Evolutionary conservation across 768 basidiomycete species (phyloP), one percentile per base, ranked within the genome.

Genomic region (Lactifluus rugatus): DNA sequence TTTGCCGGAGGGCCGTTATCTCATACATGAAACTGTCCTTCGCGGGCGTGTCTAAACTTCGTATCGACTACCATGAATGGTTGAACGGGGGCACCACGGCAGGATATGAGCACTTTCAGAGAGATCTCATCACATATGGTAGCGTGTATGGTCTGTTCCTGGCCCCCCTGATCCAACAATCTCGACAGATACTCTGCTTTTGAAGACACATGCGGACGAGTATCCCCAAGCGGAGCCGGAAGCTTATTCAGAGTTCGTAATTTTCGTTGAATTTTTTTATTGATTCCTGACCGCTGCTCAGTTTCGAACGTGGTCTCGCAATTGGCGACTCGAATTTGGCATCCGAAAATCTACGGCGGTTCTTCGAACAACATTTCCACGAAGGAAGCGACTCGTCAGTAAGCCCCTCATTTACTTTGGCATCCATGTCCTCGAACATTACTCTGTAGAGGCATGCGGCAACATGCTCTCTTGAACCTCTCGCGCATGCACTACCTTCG

Each of bases 301-400:
- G 89, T 5, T 91, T 81, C 78, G 82, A 89, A 66, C 79, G 79
- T 55, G 81, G 78, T 7, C 66, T 77, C n/a, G 74, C 77, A 13
- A 77, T 79, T 5, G 87, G 86, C 0, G 89, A 92, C 68, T 83
- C 83, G 61, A 81, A 81, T 46, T 63, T 78, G 9, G 88, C 87
- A 0, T 76, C 80, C 2, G 88, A 89, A 62, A 84, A 81, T 63
- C 70, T 93, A 39, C 79, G 89, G 34, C 74, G 80, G 52, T 93
- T 87, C 68, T 93, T 92, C 63, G 89, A 92, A 67, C 90, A 92
- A 59, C 85, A 82, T 66, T 93, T 93, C 65, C 85, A 90, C 61
- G 82, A 86, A 56, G 78, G 75, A 34, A 84, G 82, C 62, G 89
- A 92, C 68, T 92, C 88, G 89, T 90, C 58, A 64, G 88, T 75